phyloP scores from a whole-genome alignment of 2,329 filamentous ascomycete species.

The Boeremia exigua region DNA sequence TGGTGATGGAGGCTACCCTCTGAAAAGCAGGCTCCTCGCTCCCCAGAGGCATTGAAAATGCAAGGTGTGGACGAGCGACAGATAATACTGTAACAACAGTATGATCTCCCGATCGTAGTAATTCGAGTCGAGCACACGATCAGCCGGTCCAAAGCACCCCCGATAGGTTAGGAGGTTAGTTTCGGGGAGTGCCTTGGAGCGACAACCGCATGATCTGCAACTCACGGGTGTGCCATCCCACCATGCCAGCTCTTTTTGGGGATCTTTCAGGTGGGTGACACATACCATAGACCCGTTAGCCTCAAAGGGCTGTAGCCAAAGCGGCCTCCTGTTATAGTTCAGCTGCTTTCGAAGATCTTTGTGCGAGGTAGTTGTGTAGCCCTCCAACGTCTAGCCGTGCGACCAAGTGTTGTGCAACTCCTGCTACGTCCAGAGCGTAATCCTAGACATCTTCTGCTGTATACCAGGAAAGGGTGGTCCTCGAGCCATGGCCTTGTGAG shows the following conservation, averaged over 20 bases:
- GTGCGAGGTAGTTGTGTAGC: not conserved
- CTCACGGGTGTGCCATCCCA: constrained; percentile 20
- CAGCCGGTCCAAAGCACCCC: constrained; percentile 2
- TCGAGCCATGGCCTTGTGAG: not conserved
- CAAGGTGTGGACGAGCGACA: constrained; percentile 15
- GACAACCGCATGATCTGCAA: constrained; percentile 5
- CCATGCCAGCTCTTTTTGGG: constrained; percentile 15
- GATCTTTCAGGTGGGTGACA: constrained; percentile 15
- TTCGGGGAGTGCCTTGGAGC: constrained; percentile 1
- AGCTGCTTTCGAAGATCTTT: not conserved
- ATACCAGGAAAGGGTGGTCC: not conserved
- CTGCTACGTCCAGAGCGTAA: not conserved
- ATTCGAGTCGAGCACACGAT: constrained; percentile 8
- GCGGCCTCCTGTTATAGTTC: constrained; percentile 3
- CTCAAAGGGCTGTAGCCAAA: not conserved
- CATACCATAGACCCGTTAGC: constrained; percentile 18
- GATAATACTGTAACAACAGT: not conserved
- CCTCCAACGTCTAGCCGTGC: not conserved
- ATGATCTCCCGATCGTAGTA: constrained; percentile 10
- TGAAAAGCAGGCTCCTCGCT: constrained; percentile 27
- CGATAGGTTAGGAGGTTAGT: constrained; percentile 14
- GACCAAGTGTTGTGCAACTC: not conserved
- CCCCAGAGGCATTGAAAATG: constrained; percentile 11
- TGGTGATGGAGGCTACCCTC: constrained; percentile 30
- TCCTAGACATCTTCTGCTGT: not conserved